phyloP scores from a whole-genome alignment of 225 moss, liverwort and hornwort species.

The Sphagnum tenellum region DNA sequence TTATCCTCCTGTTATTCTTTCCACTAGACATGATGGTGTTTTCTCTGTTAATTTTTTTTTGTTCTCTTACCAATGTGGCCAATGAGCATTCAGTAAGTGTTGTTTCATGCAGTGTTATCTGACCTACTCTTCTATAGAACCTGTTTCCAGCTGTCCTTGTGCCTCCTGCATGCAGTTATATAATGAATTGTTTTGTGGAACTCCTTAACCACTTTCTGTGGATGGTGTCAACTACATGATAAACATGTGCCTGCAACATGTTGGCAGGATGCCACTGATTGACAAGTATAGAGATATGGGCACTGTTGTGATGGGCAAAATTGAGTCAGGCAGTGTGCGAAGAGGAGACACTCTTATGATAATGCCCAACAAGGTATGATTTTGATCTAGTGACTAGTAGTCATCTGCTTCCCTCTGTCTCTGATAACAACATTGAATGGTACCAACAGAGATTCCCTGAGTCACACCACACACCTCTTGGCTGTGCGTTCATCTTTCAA shows the following conservation, averaged over 20 bases:
- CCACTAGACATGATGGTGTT: neutral
- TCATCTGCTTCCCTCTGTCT: too few relatives aligned
- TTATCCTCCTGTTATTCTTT: neutral
- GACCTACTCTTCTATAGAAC: too few relatives aligned
- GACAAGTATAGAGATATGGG: constrained; percentile 98
- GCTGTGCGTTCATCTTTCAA: neutral
- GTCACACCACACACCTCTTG: neutral
- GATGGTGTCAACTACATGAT: too few relatives aligned
- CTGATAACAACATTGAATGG: too few relatives aligned
- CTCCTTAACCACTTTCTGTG: too few relatives aligned
- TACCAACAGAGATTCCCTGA: too few relatives aligned
- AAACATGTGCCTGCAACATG: neutral
- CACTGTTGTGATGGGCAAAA: constrained; percentile 97
- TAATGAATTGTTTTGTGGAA: too few relatives aligned
- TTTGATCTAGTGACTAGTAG: neutral
- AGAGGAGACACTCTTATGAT: constrained; percentile 78
- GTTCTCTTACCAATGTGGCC: neutral
- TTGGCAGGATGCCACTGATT: constrained; percentile 58
- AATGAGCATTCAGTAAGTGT: neutral
- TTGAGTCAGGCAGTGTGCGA: constrained; percentile 94
- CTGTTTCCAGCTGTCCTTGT: too few relatives aligned
- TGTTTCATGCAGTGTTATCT: neutral
- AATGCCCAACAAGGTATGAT: constrained; percentile 70
- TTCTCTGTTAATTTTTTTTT: too few relatives aligned
- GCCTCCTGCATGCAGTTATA: too few relatives aligned